Evolutionary conservation across 768 basidiomycete genomes (phyloP), one percentile per base, ranked within the genome.

Genomic region (Stropharia rugosoannulata): DNA sequence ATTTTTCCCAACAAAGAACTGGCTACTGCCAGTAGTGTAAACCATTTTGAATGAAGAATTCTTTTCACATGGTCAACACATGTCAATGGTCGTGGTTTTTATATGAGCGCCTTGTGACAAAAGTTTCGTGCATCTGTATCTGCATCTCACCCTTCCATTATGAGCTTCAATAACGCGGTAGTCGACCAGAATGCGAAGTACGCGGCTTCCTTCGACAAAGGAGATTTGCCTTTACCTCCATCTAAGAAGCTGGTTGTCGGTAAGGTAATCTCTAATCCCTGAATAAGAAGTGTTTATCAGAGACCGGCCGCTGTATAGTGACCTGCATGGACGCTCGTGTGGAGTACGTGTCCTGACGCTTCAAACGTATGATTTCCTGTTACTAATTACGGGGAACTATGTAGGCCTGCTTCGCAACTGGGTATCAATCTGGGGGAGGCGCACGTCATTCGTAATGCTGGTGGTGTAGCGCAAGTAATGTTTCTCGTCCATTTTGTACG

Each of bases 271-370:
- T 16, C 11, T 25, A 35, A 18, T 16, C 9, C 1, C 6, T n/a
- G 22, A 1, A n/a, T 7, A 25, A 5, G 37, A n/a, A 12, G 8
- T 11, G 38, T 45, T 43, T 11, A 27, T 35, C 35, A 18, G 47
- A 4, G 8, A 36, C 4, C 32, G 32, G 22, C 16, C 36, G 27
- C 25, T 36, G 11, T 36, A 40, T 50, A 84, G 82, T 85, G 27
- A 85, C 85, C 16, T 88, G 86, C 72, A 90, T 89, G 86, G 87
- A 89, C 66, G 85, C 86, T 48, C 83, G 87, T 50, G 73, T 89
- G 59, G 82, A 88, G 84, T 87, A 64, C 19, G 39, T 35, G n/a
- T n/a, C 15, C 27, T 55, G 16, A n/a, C n/a, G 5, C 54, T 13
- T 19, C 36, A 27, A 45, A 45, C 40, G 25, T 48, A 46, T 40